Evolutionary conservation across 2,329 filamentous ascomycete species (phyloP).

Genomic region (Diaporthe vexans): DNA sequence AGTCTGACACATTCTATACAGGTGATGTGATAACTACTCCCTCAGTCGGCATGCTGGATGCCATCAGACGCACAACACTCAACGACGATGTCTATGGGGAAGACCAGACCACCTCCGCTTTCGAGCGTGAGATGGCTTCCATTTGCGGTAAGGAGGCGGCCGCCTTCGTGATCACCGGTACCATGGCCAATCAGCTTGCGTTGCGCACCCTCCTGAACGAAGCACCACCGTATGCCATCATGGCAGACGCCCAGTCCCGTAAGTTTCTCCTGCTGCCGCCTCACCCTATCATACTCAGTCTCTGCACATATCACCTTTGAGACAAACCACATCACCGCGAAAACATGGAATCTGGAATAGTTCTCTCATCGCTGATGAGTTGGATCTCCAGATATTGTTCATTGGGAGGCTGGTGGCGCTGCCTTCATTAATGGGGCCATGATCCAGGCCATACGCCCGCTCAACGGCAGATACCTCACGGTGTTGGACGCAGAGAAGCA

Average conservation of each 20-base stretch:
- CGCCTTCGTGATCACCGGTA: constrained; percentile 81
- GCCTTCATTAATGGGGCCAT: constrained; percentile 76
- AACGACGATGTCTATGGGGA: constrained; percentile 84
- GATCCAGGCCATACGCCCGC: constrained; percentile 60
- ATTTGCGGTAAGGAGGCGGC: constrained; percentile 76
- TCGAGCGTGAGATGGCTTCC: constrained; percentile 76
- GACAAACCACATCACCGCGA: not conserved
- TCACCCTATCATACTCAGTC: too few species aligned
- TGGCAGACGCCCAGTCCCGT: constrained; percentile 69
- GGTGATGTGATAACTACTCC: constrained; percentile 79
- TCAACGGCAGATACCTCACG: constrained; percentile 57
- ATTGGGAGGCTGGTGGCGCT: constrained; percentile 69
- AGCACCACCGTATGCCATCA: constrained; percentile 75
- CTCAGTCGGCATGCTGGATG: constrained; percentile 77
- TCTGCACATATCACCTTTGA: not conserved
- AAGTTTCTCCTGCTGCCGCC: not conserved
- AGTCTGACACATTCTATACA: constrained; percentile 46
- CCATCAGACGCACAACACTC: constrained; percentile 77
- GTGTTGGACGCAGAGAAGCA: constrained; percentile 56
- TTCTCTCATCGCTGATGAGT: not conserved
- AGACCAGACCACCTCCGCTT: constrained; percentile 76
- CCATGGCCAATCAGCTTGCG: constrained; percentile 86
- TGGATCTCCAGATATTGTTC: constrained; percentile 73
- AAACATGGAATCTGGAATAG: not conserved
- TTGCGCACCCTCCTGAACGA: constrained; percentile 78